phyloP scores from a whole-genome alignment of 139 green algal genomes.

The Prasinococcaceae sp. region DNA sequence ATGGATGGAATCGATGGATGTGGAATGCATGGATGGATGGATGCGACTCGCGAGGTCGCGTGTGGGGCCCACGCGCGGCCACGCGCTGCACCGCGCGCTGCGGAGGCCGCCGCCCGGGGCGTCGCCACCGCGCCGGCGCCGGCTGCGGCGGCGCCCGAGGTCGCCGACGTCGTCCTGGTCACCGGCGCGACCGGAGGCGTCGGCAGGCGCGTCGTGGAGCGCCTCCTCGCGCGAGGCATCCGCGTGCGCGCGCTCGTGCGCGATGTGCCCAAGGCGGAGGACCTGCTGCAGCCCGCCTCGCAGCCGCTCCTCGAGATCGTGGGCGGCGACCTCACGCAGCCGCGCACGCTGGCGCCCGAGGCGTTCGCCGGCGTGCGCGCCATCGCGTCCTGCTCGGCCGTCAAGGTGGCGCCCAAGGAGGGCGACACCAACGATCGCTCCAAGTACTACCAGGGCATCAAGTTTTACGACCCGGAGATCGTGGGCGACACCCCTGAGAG shows the following conservation, averaged over 20 bases:
- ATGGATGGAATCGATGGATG: too few relatives aligned
- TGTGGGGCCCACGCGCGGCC: too few relatives aligned
- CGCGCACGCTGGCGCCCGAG: conserved; percentile 48
- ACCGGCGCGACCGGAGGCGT: conserved; percentile 63
- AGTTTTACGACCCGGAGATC: conserved; percentile 68
- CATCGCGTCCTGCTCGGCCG: conserved; percentile 48
- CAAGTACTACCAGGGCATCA: conserved; percentile 86
- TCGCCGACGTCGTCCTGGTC: too few relatives aligned
- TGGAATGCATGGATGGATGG: too few relatives aligned
- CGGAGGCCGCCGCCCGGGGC: too few relatives aligned
- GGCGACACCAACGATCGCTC: conserved; percentile 51
- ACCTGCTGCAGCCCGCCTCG: too few relatives aligned
- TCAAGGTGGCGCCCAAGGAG: conserved; percentile 71
- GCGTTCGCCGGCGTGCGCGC: conserved; percentile 46
- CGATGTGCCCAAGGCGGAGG: background rate
- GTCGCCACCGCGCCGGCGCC: too few relatives aligned
- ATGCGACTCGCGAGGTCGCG: too few relatives aligned
- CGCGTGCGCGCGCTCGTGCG: background rate
- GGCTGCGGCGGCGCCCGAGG: too few relatives aligned
- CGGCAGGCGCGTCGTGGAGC: conserved; percentile 50
- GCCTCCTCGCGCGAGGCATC: conserved; percentile 30
- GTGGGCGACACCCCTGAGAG: conserved; percentile 56
- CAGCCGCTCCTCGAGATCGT: too few relatives aligned
- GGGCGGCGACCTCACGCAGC: conserved; percentile 59
- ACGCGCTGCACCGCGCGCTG: too few relatives aligned